Evolutionary conservation across 108 stramenopile species (phyloP).

Genomic region (Conticribra guillardii): DNA sequence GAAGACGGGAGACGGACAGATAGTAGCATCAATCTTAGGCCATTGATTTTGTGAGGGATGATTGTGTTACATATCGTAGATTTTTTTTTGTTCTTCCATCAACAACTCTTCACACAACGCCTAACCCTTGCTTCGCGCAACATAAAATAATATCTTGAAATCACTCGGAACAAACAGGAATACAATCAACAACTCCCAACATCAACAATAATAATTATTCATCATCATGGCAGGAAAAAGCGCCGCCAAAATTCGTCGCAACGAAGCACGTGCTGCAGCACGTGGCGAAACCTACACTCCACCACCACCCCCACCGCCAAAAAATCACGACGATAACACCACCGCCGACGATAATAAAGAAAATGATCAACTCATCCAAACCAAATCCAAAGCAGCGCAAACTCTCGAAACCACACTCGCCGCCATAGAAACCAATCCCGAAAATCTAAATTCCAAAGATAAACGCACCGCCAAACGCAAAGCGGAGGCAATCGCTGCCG

Average conservation of each 20-base stretch:
- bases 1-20: too few species aligned
- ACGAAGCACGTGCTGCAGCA: constrained; percentile 68
- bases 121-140: too few species aligned
- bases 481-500: constrained; percentile 50
- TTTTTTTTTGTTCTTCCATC: too few species aligned
- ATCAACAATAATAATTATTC: not conserved
- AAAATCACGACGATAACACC: not conserved
- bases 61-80: too few species aligned
- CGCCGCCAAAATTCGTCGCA: constrained; percentile 79
- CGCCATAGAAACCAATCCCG: constrained; percentile 26
- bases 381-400: constrained; percentile 24
- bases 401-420: constrained; percentile 16
- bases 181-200: not conserved
- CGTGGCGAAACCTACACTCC: constrained; percentile 72
- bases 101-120: too few species aligned
- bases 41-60: too few species aligned
- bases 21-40: too few species aligned
- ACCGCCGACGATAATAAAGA: constrained; percentile 20
- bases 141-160: too few species aligned
- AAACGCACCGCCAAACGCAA: constrained; percentile 54
- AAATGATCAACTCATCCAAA: constrained; percentile 21
- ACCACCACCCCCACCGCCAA: constrained; percentile 11
- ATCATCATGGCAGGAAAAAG: constrained; percentile 46
- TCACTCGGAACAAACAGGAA: too few species aligned
- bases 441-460: constrained; percentile 49